Conservation (phyloP, 1,284 basidiomycete species). For the Ganoderma multipileum region DNA sequence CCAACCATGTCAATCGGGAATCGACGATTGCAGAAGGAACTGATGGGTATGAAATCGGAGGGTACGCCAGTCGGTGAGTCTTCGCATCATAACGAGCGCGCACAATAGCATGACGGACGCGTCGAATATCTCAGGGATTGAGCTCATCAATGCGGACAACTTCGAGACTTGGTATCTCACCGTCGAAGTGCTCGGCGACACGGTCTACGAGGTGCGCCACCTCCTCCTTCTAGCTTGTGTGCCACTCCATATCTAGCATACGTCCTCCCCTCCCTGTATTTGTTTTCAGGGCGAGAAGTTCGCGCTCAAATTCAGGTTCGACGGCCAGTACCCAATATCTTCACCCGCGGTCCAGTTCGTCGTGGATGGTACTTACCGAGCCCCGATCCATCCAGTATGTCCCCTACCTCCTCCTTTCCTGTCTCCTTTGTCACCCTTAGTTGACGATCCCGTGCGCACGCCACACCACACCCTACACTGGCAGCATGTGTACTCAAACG, state of each 20-base stretch:
- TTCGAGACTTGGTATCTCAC: constrained; percentile 77
- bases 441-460: not conserved
- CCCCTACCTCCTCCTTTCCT: constrained; percentile 22
- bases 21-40: constrained; percentile 74
- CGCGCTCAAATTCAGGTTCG: constrained; percentile 80
- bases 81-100: not conserved
- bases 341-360: constrained; percentile 86
- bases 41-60: constrained; percentile 71
- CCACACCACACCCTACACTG: not conserved
- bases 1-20: constrained; percentile 53
- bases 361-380: constrained; percentile 61
- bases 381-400: constrained; percentile 80
- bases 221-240: not conserved
- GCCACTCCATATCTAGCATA: not conserved
- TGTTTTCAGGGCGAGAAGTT: constrained; percentile 70
- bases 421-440: not conserved
- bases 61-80: constrained; percentile 74
- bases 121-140: constrained; percentile 59
- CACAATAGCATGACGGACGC: not conserved
- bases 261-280: not conserved
- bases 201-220: constrained; percentile 65
- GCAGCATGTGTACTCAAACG: constrained; percentile 86
- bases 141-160: constrained; percentile 72
- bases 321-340: constrained; percentile 78
- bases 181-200: constrained; percentile 82